These are phyloP conservation scores for Elymus sibiricus DNA, from an alignment of 176 grass and related monocot genomes.

Conservation along the genomic window DNA sequence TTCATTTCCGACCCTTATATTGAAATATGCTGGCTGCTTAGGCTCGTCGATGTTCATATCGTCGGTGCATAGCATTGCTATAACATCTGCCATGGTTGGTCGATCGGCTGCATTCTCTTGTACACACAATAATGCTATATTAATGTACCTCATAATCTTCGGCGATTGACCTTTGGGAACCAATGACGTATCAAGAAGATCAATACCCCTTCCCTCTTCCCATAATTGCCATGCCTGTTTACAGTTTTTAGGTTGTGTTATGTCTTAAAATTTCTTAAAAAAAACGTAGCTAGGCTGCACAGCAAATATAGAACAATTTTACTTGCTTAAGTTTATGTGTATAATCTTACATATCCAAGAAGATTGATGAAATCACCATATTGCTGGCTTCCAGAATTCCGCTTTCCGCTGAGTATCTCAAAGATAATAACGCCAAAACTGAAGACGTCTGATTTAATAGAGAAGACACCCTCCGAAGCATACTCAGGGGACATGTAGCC, in stretches of 20 bases:
- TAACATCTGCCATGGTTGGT: constrained; percentile 8
- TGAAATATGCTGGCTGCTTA: background rate
- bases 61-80: background rate
- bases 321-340: background rate
- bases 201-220: background rate
- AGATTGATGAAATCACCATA: background rate
- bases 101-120: constrained; percentile 5
- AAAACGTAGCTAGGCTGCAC: background rate
- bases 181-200: background rate
- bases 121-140: background rate
- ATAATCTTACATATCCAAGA: constrained; percentile 7
- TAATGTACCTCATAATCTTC: background rate
- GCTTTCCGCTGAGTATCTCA: constrained; percentile 8
- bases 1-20: background rate
- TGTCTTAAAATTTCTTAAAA: background rate
- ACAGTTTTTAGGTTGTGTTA: background rate
- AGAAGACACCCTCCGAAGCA: constrained; percentile 17
- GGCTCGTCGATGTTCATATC: background rate
- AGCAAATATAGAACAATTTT: background rate
- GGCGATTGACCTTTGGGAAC: background rate
- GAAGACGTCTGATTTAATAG: constrained; percentile 9
- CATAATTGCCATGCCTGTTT: constrained; percentile 13
- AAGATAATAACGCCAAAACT: constrained; percentile 25
- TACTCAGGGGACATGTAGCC: constrained; percentile 33
- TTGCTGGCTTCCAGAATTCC: background rate